Conservation (phyloP, 352 stramenopile genomes). For the Phytophthora uliginosa region DNA sequence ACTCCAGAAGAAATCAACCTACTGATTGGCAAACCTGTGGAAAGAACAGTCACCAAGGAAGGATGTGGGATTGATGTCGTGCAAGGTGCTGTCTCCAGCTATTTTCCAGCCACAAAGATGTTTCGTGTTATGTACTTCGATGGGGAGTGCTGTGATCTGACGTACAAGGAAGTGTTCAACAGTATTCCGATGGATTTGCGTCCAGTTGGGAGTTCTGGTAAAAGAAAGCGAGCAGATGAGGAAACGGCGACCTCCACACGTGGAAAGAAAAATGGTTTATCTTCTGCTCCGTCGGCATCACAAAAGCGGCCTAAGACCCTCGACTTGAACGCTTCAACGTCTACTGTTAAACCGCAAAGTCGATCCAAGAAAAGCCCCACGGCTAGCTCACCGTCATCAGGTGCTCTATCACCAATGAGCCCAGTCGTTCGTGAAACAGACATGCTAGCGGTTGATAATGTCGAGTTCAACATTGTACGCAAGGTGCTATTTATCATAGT, state of each 20-base stretch:
- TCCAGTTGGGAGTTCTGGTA: slow-evolving; percentile 19
- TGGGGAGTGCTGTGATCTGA: slow-evolving; percentile 64
- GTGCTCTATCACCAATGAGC: slow-evolving; percentile 16
- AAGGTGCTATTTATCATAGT: slow-evolving; percentile 68
- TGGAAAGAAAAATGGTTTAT: slow-evolving; percentile 9
- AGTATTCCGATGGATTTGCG: slow-evolving; percentile 56
- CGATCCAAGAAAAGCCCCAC: slow-evolving; percentile 22
- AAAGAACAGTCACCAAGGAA: slow-evolving; percentile 44
- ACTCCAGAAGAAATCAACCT: slow-evolving; percentile 51
- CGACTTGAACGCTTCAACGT: slow-evolving; percentile 24
- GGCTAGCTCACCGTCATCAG: slow-evolving; percentile 16
- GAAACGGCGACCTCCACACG: slow-evolving; percentile 7
- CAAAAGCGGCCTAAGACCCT: slow-evolving; percentile 45
- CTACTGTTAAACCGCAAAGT: slow-evolving; percentile 12
- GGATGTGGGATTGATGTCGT: slow-evolving; percentile 42
- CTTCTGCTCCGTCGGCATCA: slow-evolving; percentile 33
- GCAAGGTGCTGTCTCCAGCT: slow-evolving; percentile 66
- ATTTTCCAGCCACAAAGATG: slow-evolving; percentile 83
- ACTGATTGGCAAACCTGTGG: slow-evolving; percentile 59
- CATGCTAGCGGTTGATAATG: slow-evolving; percentile 28
- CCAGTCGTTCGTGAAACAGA: slow-evolving; percentile 30
- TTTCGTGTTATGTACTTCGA: slow-evolving; percentile 77
- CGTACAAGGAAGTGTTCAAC: slow-evolving; percentile 70
- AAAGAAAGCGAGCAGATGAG: slow-evolving; percentile 62
- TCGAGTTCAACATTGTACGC: slow-evolving; percentile 65